Evolutionary conservation across 345 rosid species (phyloP).

Genomic region (Erodium maritimum): DNA sequence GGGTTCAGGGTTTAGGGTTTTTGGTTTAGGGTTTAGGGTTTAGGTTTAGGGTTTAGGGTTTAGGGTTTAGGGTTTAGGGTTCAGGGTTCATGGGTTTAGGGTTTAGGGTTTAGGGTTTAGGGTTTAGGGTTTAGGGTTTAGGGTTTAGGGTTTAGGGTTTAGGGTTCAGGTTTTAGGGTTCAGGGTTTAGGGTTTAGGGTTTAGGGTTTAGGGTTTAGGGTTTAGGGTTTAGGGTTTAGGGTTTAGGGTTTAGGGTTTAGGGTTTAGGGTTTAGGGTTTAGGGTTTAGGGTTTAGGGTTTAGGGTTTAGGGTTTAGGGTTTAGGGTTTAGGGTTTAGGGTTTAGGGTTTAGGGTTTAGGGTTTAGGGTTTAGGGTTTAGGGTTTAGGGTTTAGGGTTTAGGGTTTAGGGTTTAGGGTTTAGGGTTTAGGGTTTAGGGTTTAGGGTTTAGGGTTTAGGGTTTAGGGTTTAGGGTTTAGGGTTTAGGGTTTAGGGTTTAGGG

Average conservation of each 20-base stretch:
- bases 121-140: no score
- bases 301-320: slow-evolving; percentile 5
- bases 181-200: no score
- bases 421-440: slow-evolving; percentile 8
- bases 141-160: no score
- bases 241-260: slow-evolving; percentile 8
- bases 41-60: no score
- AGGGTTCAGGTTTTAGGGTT: no score
- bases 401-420: slow-evolving; percentile 8
- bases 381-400: slow-evolving; percentile 1
- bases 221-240: slow-evolving; percentile 8
- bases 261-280: slow-evolving; percentile 7
- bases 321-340: slow-evolving; percentile 7
- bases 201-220: slow-evolving; percentile 8
- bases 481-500: no score
- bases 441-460: slow-evolving; percentile 6
- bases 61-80: no score
- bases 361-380: slow-evolving; percentile 5
- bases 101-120: slow-evolving; percentile 8
- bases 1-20: no score
- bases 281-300: slow-evolving; percentile 7
- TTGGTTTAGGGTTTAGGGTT: no score
- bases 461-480: no score
- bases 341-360: slow-evolving; percentile 5
- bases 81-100: no score